Evolutionary conservation across 352 stramenopile species (phyloP), one percentile per base, ranked within the genome.

Genomic region (Phytophthora agathidicida): DNA sequence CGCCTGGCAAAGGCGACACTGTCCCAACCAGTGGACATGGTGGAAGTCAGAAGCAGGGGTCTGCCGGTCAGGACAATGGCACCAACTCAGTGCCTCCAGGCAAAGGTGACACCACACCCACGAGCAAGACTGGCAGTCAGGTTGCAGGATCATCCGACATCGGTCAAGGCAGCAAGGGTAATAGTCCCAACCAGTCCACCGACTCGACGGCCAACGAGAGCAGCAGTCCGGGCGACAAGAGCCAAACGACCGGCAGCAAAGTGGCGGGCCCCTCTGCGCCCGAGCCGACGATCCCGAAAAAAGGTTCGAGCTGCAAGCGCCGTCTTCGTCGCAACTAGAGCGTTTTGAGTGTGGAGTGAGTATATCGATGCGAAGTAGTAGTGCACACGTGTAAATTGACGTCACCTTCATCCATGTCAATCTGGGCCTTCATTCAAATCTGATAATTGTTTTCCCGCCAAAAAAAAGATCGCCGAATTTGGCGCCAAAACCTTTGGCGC

Each of bases 301-400:
- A 44, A 4, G 44, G 39, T 9, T 54, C 33, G 30, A 54, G 57
- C 49, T 68, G 59, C 59, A 68, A 68, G 44, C 50, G 50, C 17
- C 59, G 59, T 53, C 43, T 62, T 5, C 52, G 52, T 14, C 45
- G 3, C 7, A 22, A 41, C 35, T 41, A 41, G 35, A 23, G 19
- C 7, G 35, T n/a, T 45, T 33, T 33, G 16, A 31, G 20, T 20
- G 19, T 32, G 5, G 5, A 44, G 7, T 35, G 24, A 26, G 41
- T 48, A 24, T 48, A 17, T 39, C n/a, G 13, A 39, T 10, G 5
- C 2, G 6, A 39, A 7, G 3, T 8, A 10, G 11, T 13, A 37
- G 13, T 37, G 31, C 31, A n/a, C n/a, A n/a, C 13, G 27, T 32
- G 27, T 32, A 10, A 32, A 10, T 32, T n/a, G n/a, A n/a, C n/a